These are phyloP conservation scores for Stylosanthes scabra DNA, from an alignment of 331 rosid species.

Conservation along the genomic window DNA sequence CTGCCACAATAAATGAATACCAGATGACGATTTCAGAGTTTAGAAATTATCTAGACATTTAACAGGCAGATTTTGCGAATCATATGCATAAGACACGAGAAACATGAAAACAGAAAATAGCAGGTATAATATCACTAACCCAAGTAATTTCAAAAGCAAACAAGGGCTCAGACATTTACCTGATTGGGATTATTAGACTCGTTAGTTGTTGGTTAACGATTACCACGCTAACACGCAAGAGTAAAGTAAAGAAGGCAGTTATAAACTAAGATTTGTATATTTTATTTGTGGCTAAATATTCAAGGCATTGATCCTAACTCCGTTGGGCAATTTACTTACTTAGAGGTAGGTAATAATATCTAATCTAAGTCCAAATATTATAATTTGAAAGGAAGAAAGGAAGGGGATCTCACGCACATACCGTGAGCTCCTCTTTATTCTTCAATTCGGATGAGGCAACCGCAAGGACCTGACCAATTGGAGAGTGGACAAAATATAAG, in stretches of 20 bases:
- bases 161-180: too few species aligned
- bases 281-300: not conserved
- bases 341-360: conserved; percentile 4
- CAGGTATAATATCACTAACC: not conserved
- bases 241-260: not conserved
- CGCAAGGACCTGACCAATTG: conserved; percentile 51
- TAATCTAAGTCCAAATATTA: not conserved
- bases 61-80: not conserved
- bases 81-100: not conserved
- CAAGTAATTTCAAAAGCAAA: too few species aligned
- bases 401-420: conserved; percentile 50
- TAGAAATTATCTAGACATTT: not conserved
- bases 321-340: not conserved
- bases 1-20: conserved; percentile 11
- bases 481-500: conserved; percentile 46
- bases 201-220: too few species aligned
- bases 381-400: conserved; percentile 10
- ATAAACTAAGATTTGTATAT: not conserved
- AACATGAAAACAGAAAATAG: not conserved
- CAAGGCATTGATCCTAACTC: not conserved
- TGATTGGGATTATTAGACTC: too few species aligned
- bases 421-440: conserved; percentile 48
- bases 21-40: not conserved
- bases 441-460: conserved; percentile 39
- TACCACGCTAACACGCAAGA: not conserved